phyloP scores from a whole-genome alignment of 2,329 filamentous ascomycete genomes.

The Aspergillus glaucus region DNA sequence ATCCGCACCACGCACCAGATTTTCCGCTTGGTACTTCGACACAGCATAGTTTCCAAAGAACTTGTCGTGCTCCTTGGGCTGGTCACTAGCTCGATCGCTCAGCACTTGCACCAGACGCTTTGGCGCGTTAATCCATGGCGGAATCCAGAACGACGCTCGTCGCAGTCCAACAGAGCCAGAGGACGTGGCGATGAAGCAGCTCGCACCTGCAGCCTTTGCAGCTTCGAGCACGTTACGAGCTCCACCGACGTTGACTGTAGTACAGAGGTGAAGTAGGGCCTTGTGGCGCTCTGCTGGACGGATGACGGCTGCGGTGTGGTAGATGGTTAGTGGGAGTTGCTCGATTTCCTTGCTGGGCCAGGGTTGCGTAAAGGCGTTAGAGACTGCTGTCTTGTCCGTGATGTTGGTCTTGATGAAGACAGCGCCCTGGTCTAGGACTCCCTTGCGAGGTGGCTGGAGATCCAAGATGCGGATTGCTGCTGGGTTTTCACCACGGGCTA shows the following conservation, averaged over 20 bases:
- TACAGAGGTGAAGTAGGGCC: slow-evolving; percentile 41
- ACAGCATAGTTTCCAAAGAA: slow-evolving; percentile 48
- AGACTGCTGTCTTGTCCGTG: slow-evolving; percentile 39
- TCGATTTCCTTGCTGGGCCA: slow-evolving; percentile 40
- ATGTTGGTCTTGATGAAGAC: slow-evolving; percentile 47
- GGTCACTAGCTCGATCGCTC: slow-evolving; percentile 33
- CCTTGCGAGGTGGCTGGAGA: slow-evolving; percentile 39
- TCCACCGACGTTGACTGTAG: slow-evolving; percentile 47
- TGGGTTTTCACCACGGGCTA: slow-evolving; percentile 48
- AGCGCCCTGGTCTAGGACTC: slow-evolving; percentile 40
- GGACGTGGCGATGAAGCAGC: slow-evolving; percentile 49
- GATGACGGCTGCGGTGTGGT: slow-evolving; percentile 53
- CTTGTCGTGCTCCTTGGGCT: slow-evolving; percentile 34
- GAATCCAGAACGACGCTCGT: slow-evolving; percentile 39
- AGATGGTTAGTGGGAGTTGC: slow-evolving; percentile 48
- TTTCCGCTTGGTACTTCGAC: slow-evolving; percentile 49
- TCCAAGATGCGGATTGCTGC: slow-evolving; percentile 51
- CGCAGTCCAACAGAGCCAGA: slow-evolving; percentile 44
- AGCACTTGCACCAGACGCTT: slow-evolving; percentile 41
- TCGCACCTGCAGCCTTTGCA: slow-evolving; percentile 42
- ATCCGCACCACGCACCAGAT: slow-evolving; percentile 44
- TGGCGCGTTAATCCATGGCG: slow-evolving; percentile 40
- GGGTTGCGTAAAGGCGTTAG: slow-evolving; percentile 41
- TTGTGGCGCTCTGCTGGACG: slow-evolving; percentile 45
- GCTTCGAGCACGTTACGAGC: slow-evolving; percentile 46